Conservation (phyloP, 208 protist species). For the Trypanosoma theileri region DNA sequence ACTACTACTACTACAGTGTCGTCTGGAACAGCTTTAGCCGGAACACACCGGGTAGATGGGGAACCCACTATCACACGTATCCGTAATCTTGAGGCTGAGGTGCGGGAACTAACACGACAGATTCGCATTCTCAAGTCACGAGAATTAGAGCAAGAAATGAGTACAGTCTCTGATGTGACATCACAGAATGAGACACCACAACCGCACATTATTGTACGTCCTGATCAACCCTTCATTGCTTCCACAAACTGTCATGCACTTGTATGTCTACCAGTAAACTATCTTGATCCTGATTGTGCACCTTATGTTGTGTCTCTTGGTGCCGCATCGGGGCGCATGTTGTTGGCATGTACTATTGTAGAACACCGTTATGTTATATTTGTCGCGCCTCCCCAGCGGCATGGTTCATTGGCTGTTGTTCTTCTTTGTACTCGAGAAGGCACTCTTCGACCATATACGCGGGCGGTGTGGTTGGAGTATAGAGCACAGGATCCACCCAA, state of each 20-base stretch:
- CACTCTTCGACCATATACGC: slow-evolving; percentile 28
- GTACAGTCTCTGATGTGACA: slow-evolving; percentile 8
- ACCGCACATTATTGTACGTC: slow-evolving; percentile 22
- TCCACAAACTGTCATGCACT: slow-evolving; percentile 28
- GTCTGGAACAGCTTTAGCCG: background rate
- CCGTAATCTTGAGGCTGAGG: slow-evolving; percentile 27
- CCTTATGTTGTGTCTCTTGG: slow-evolving; percentile 35
- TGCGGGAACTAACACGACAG: slow-evolving; percentile 23
- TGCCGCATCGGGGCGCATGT: slow-evolving; percentile 11
- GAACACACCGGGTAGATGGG: background rate
- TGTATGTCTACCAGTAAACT: slow-evolving; percentile 31
- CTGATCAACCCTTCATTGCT: slow-evolving; percentile 24
- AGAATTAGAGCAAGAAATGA: slow-evolving; percentile 11
- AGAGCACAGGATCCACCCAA: slow-evolving; percentile 27
- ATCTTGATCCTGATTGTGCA: slow-evolving; percentile 37
- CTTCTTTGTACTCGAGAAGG: slow-evolving; percentile 34
- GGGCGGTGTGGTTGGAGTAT: slow-evolving; percentile 36
- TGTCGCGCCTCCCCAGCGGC: slow-evolving; percentile 27
- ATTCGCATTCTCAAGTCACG: slow-evolving; percentile 21
- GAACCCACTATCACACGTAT: slow-evolving; percentile 7
- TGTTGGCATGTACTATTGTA: slow-evolving; percentile 34
- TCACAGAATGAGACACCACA: slow-evolving; percentile 22
- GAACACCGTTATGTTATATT: slow-evolving; percentile 38
- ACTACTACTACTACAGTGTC: background rate
- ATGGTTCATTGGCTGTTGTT: slow-evolving; percentile 26